Conservation (phyloP, 345 rosid species). For the Salix exigua region DNA sequence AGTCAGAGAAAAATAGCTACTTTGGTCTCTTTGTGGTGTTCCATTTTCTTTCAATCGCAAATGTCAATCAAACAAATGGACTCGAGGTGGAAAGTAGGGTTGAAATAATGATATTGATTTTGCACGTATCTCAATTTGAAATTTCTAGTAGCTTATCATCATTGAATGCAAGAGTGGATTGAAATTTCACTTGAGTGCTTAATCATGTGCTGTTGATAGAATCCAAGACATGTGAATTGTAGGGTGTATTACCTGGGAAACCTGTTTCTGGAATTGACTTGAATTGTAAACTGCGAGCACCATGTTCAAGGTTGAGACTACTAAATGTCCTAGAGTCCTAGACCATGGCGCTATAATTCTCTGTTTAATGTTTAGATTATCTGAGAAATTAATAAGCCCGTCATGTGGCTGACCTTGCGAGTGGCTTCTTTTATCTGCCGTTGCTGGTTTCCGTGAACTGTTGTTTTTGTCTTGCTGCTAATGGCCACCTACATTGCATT, state of each 20-base stretch:
- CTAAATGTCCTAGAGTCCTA: not conserved
- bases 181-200: not conserved
- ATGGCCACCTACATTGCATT: too few relatives aligned
- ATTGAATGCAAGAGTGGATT: not conserved
- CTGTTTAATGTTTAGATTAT: too few relatives aligned
- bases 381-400: not conserved
- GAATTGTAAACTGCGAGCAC: not conserved
- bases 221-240: not conserved
- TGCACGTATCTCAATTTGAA: slow-evolving; percentile 1
- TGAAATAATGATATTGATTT: slow-evolving; percentile 18
- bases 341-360: too few relatives aligned
- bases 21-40: not conserved
- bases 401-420: not conserved
- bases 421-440: too few relatives aligned
- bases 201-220: not conserved
- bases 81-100: not conserved
- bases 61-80: not conserved
- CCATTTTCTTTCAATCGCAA: not conserved
- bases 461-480: too few relatives aligned
- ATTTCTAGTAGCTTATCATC: slow-evolving; percentile 1
- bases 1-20: slow-evolving; percentile 4
- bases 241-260: not conserved
- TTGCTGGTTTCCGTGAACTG: too few relatives aligned
- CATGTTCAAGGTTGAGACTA: not conserved
- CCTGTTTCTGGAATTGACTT: not conserved